Evolutionary conservation across 1,284 basidiomycete species (phyloP), one percentile per base, ranked within the genome.

Genomic region (Sporisorium sorghi): DNA sequence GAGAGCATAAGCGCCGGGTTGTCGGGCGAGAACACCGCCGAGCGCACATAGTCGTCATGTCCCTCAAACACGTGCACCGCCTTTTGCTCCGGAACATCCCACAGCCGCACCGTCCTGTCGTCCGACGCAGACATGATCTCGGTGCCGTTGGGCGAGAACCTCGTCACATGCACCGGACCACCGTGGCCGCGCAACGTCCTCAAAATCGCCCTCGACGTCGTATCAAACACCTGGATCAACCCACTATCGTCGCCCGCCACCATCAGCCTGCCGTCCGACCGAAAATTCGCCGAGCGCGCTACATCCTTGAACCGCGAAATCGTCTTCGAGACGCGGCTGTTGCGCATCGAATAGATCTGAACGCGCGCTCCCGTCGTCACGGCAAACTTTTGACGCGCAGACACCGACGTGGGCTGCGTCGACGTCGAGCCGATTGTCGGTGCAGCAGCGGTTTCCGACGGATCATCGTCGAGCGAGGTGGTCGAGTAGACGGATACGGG

Each of bases 261-360:
- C 28, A 98, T 89, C 39, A 99, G 88, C 84, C 96, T 97, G 26
- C 96, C 97, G 85, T 99, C 97, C 54, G 88, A 89, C 57, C 97
- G 60, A 37, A 90, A 80, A 52, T 77, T 74, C n/a, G 76, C 81
- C n/a, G 74, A 72, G 15, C 94, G 88, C 1, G 95, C 95, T 32
- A 96, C 91, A 82, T 98, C 96, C 85, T 97, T 97, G 87, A 99
- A 99, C 33, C 97, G 88, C 28, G 94, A 92, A 67, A 99, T 94
- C 0, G 93, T 97, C 87, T 99, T 99, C 17, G 91, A 92, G 42
- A 97, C 90, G 85, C 95, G 94, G 85, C 95, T 93, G 9, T 95
- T 98, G 66, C 93, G 90, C 33, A 94, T 94, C 17, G 93, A 93
- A 86, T 98, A 98, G 83, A 99, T 92, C 85, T 99, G 93, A 2